Percentiles rank a stretch among this genome's conserved stretches.
Evolutionary conservation across 208 protist genomes (phyloP).

Genomic region (Leishmania amazonensis): DNA sequence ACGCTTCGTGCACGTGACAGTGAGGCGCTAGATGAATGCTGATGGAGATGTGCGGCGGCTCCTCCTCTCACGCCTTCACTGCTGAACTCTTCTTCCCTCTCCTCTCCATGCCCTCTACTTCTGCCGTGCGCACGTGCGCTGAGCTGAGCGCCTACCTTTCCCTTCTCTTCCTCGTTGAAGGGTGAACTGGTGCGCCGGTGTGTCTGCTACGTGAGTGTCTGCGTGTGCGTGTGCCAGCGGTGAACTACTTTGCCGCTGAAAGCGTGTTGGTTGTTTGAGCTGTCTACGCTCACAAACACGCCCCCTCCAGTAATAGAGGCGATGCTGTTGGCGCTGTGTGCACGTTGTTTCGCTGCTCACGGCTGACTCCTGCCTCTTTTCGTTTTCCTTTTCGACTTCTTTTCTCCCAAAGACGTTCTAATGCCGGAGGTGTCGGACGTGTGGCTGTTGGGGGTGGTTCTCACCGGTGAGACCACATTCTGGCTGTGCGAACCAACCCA

Average conservation of each 20-base stretch:
- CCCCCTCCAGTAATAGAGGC: not conserved
- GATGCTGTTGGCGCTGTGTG: not conserved
- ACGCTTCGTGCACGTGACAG: not conserved
- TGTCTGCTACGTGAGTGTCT: not conserved
- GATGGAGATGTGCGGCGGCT: not conserved
- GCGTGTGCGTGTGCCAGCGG: not conserved
- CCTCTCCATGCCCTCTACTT: not conserved
- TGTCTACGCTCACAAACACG: not conserved
- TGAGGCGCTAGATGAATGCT: not conserved
- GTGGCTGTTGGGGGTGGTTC: slow-evolving; percentile 71
- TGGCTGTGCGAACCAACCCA: slow-evolving; percentile 69
- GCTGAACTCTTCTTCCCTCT: not conserved
- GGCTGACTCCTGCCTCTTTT: not conserved
- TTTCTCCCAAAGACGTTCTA: not conserved
- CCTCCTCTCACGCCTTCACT: not conserved
- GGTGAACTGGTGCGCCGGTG: slow-evolving; percentile 1
- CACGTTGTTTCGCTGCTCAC: slow-evolving; percentile 2
- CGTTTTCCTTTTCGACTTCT: not conserved
- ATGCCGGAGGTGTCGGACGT: slow-evolving; percentile 37
- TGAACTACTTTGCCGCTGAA: not conserved
- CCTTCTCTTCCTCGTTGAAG: not conserved
- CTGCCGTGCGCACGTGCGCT: not conserved
- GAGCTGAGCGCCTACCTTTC: not conserved
- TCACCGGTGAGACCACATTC: slow-evolving; percentile 78
- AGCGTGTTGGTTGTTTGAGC: not conserved